A percentile compares a stretch with the other conserved stretches of the same genome.
Evolutionary conservation across 2,329 filamentous ascomycete species (phyloP).

Genomic region (Sordariomycetes sp.): DNA sequence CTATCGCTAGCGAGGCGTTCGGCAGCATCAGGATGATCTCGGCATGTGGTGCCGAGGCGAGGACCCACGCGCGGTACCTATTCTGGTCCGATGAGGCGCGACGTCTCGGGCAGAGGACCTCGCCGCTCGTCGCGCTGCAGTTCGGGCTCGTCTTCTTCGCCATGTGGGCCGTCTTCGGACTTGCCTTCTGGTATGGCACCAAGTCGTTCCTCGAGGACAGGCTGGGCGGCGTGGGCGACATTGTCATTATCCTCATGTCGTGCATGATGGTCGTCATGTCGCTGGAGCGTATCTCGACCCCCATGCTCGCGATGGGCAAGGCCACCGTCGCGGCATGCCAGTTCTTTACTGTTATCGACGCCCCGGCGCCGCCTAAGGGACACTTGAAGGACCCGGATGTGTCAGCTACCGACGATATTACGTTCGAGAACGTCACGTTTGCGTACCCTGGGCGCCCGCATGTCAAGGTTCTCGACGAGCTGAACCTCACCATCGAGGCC

Average conservation of each 20-base stretch:
- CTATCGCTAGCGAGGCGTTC: conserved; percentile 48
- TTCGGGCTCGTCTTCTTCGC: conserved; percentile 44
- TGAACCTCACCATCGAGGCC: conserved; percentile 43
- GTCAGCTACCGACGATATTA: conserved; percentile 22
- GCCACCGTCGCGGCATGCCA: conserved; percentile 43
- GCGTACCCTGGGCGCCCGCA: conserved; percentile 57
- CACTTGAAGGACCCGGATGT: conserved; percentile 21
- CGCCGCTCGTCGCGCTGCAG: conserved; percentile 37
- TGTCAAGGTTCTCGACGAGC: conserved; percentile 46
- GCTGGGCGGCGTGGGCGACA: conserved; percentile 33
- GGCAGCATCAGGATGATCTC: conserved; percentile 46
- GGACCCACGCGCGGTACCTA: conserved; percentile 37
- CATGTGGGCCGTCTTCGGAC: conserved; percentile 35
- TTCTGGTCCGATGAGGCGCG: conserved; percentile 41
- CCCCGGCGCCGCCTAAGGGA: conserved; percentile 22
- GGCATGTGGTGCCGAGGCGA: conserved; percentile 46
- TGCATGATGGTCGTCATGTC: conserved; percentile 45
- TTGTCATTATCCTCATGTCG: conserved; percentile 43
- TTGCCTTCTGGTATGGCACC: conserved; percentile 51
- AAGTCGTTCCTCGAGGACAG: conserved; percentile 31
- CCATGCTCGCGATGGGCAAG: conserved; percentile 43
- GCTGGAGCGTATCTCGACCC: conserved; percentile 41
- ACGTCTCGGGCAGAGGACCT: conserved; percentile 30
- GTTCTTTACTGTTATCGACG: conserved; percentile 41
- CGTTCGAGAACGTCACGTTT: conserved; percentile 54